A percentile compares a stretch with the other conserved stretches of the same genome.
phyloP scores from a whole-genome alignment of 2,329 filamentous ascomycete genomes.

The Bretziella fagacearum region DNA sequence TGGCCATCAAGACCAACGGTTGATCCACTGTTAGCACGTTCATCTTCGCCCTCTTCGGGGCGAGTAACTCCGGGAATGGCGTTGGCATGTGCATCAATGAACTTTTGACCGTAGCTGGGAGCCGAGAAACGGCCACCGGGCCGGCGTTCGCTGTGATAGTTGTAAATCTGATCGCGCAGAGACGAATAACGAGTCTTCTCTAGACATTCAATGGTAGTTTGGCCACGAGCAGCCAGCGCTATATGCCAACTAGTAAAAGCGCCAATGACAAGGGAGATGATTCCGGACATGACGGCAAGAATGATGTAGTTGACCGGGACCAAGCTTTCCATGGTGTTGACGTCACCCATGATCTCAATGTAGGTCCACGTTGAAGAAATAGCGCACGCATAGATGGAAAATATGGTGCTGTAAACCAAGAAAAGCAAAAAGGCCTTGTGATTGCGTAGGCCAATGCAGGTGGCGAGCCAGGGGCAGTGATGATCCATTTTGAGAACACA shows the following conservation, averaged over 20 bases:
- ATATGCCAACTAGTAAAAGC: conserved; percentile 91
- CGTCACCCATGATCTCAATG: conserved; percentile 57
- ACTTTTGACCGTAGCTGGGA: conserved; percentile 50
- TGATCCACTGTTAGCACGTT: conserved; percentile 18
- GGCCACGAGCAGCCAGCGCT: conserved; percentile 56
- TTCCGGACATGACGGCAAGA: conserved; percentile 69
- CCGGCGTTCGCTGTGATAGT: conserved; percentile 40
- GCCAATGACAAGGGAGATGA: conserved; percentile 75
- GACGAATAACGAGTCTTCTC: conserved; percentile 92
- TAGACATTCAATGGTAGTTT: conserved; percentile 90
- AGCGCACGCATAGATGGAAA: conserved; percentile 68
- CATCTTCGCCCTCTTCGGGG: conserved; percentile 62
- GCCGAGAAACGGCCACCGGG: conserved; percentile 30
- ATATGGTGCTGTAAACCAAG: conserved; percentile 71
- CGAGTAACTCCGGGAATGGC: conserved; percentile 63
- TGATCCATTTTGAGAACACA: conserved; percentile 99
- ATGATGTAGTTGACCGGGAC: conserved; percentile 86
- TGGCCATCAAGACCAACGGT: conserved; percentile 21
- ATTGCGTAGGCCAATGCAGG: conserved; percentile 83
- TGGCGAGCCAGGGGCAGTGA: conserved; percentile 95
- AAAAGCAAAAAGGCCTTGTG: conserved; percentile 94
- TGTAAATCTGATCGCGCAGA: conserved; percentile 51
- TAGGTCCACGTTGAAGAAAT: conserved; percentile 70
- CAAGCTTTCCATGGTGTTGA: conserved; percentile 54
- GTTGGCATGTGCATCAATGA: conserved; percentile 69